Conservation (phyloP, 2,329 filamentous ascomycete genomes). For the Penicillium polonicum region DNA sequence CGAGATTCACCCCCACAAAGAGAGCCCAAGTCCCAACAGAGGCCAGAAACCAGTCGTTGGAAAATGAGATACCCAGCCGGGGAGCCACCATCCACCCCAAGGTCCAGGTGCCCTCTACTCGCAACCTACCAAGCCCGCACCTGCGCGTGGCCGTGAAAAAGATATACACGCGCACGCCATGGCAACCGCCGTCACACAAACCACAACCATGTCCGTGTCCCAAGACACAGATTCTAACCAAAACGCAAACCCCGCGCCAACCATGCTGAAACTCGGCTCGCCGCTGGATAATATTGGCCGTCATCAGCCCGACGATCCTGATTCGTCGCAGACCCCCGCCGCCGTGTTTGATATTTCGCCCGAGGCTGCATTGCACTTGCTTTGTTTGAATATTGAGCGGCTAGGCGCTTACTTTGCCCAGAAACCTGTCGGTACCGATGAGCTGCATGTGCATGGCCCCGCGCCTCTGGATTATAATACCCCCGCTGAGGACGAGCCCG, state of each 20-base stretch:
- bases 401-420: conserved; percentile 61
- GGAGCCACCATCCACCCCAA: conserved; percentile 26
- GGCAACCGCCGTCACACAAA: conserved; percentile 19
- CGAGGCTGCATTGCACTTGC: conserved; percentile 71
- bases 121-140: conserved; percentile 10
- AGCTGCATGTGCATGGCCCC: conserved; percentile 49
- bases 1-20: not conserved
- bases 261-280: conserved; percentile 19
- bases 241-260: conserved; percentile 10
- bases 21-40: conserved; percentile 3
- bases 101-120: conserved; percentile 25
- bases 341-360: conserved; percentile 67
- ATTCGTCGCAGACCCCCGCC: conserved; percentile 5
- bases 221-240: conserved; percentile 1
- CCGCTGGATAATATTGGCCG: not conserved
- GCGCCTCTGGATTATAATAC: conserved; percentile 29
- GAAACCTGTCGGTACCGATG: conserved; percentile 8
- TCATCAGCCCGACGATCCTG: not conserved
- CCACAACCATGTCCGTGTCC: conserved; percentile 8
- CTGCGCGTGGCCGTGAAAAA: conserved; percentile 26
- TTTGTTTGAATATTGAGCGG: conserved; percentile 67
- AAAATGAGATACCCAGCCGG: conserved; percentile 36
- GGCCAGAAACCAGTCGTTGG: conserved; percentile 20
- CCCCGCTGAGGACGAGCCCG: conserved; percentile 23
- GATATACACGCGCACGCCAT: not conserved